phyloP scores from a whole-genome alignment of 2,329 filamentous ascomycete genomes.

The Hypoxylon sp. region DNA sequence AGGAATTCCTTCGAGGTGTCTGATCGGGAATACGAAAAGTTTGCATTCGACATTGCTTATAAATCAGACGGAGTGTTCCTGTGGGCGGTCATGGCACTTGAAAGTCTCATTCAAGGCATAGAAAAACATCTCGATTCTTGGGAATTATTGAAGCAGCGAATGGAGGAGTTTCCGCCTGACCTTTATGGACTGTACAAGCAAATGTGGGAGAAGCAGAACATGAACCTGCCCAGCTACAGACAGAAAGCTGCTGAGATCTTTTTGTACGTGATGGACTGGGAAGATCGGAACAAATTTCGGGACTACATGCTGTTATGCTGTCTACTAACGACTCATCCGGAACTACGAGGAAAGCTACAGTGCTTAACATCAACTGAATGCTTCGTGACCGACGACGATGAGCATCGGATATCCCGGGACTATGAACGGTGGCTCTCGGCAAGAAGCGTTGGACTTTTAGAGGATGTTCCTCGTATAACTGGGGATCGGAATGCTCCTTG shows the following conservation, averaged over 20 bases:
- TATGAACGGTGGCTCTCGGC: slow-evolving; percentile 12
- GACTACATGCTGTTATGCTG: background rate
- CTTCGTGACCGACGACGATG: background rate
- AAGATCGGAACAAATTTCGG: too few relatives aligned
- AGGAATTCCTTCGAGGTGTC: background rate
- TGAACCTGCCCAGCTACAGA: slow-evolving; percentile 24
- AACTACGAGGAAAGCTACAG: slow-evolving; percentile 7
- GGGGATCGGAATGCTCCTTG: too few relatives aligned
- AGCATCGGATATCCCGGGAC: background rate
- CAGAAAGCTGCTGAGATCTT: slow-evolving; percentile 26
- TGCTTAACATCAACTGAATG: background rate
- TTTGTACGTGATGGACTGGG: background rate
- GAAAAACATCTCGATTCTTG: slow-evolving; percentile 27
- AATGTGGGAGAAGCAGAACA: slow-evolving; percentile 39
- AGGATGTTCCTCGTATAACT: too few relatives aligned
- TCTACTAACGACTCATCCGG: slow-evolving; percentile 4
- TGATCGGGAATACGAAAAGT: background rate
- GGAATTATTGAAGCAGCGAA: slow-evolving; percentile 9
- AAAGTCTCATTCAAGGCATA: slow-evolving; percentile 29
- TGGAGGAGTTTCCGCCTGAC: slow-evolving; percentile 18
- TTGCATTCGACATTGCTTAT: too few relatives aligned
- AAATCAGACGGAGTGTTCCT: slow-evolving; percentile 36
- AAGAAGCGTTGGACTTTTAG: slow-evolving; percentile 23
- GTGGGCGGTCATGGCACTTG: slow-evolving; percentile 28
- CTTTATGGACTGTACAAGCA: slow-evolving; percentile 34